Evolutionary conservation across 139 green algal genomes (phyloP).

Genomic region (Desmodesmus armatus): DNA sequence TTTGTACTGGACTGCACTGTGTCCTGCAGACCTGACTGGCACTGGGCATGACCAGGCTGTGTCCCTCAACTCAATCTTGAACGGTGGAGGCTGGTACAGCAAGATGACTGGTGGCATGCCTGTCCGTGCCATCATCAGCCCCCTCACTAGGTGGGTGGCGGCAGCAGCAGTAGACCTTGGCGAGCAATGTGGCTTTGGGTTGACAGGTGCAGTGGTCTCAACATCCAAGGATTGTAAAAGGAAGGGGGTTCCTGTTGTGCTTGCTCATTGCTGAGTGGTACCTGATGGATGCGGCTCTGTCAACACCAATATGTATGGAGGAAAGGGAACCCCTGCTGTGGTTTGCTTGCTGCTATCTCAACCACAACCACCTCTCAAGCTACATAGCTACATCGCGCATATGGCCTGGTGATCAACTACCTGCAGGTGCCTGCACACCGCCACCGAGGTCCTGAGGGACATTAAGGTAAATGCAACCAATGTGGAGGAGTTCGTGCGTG

Average conservation of each 20-base stretch:
- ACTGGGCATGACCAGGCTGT: constrained; percentile 59
- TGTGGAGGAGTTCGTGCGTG: constrained; percentile 72
- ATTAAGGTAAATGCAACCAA: constrained; percentile 50
- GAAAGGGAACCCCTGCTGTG: not conserved
- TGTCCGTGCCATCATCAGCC: constrained; percentile 58
- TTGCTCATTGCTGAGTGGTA: too few relatives aligned
- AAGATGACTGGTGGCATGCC: constrained; percentile 56
- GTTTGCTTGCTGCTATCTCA: too few relatives aligned
- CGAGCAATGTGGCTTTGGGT: too few relatives aligned
- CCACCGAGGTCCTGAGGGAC: constrained; percentile 49
- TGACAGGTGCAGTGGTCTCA: too few relatives aligned
- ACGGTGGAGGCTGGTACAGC: constrained; percentile 56
- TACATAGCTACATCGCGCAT: too few relatives aligned
- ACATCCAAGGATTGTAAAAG: too few relatives aligned
- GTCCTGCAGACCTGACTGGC: constrained; percentile 67
- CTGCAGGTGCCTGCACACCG: constrained; percentile 70
- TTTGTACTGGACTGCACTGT: not conserved
- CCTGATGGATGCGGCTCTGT: too few relatives aligned
- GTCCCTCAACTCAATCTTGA: constrained; percentile 66
- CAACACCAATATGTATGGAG: not conserved
- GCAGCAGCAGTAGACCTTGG: too few relatives aligned
- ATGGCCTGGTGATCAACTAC: too few relatives aligned
- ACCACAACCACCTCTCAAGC: not conserved
- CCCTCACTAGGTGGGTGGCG: constrained; percentile 57
- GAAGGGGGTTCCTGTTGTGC: not conserved